A percentile compares a stretch with the other conserved stretches of the same genome.
phyloP scores from a whole-genome alignment of 139 green algal genomes.

The Chlorella sorokiniana region DNA sequence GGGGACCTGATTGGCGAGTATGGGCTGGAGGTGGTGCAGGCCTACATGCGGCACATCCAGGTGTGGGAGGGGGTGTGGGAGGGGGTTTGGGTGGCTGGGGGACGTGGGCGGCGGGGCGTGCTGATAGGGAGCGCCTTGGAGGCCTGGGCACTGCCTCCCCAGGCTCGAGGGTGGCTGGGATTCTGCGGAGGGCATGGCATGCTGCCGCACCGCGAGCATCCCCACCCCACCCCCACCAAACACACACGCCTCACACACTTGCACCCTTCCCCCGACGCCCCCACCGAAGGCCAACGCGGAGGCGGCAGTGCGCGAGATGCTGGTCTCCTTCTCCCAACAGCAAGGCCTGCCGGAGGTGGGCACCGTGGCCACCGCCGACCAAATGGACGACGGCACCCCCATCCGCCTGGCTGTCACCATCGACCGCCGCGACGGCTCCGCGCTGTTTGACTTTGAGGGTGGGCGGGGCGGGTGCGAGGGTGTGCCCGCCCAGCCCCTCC shows the following conservation, averaged over 20 bases:
- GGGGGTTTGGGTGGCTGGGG: no score
- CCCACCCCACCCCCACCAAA: neutral
- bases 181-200: no score
- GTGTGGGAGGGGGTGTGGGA: neutral
- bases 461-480: neutral
- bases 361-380: slow-evolving; percentile 76
- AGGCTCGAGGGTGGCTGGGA: no score
- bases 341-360: slow-evolving; percentile 78
- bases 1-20: slow-evolving; percentile 77
- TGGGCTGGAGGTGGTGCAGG: slow-evolving; percentile 70
- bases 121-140: no score
- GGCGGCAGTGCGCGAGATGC: slow-evolving; percentile 83
- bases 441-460: slow-evolving; percentile 93
- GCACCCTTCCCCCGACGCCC: neutral
- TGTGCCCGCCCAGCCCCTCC: neutral
- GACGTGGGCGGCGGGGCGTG: no score
- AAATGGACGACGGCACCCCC: slow-evolving; percentile 94
- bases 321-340: slow-evolving; percentile 71
- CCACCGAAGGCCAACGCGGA: slow-evolving; percentile 76
- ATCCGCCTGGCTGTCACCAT: slow-evolving; percentile 89
- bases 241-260: neutral
- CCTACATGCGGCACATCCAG: slow-evolving; percentile 97
- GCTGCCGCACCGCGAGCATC: no score
- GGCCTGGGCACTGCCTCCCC: no score
- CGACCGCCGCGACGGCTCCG: slow-evolving; percentile 68